phyloP scores from a whole-genome alignment of 257 asterid species.

The Ocimum tenuiflorum region DNA sequence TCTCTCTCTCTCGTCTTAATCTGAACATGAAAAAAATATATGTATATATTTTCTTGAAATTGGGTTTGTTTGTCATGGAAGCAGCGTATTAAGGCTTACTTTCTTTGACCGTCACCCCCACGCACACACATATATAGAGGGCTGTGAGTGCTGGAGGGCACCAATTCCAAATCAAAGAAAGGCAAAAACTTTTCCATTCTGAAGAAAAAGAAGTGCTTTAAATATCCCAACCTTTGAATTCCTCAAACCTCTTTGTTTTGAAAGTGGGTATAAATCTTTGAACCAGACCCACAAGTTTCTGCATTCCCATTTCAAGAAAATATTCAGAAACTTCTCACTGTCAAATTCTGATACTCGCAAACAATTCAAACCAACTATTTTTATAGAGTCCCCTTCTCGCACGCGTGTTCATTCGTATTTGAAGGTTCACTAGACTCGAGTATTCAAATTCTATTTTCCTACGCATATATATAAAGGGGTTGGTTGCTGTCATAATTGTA shows the following conservation, averaged over 20 bases:
- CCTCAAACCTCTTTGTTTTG: slow-evolving; percentile 38
- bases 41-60: neutral
- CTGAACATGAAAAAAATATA: neutral
- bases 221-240: slow-evolving; percentile 41
- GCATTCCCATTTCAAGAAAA: slow-evolving; percentile 28
- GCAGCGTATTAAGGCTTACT: slow-evolving; percentile 30
- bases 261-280: slow-evolving; percentile 30
- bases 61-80: neutral
- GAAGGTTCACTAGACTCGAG: slow-evolving; percentile 26
- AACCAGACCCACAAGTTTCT: slow-evolving; percentile 27
- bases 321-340: slow-evolving; percentile 22
- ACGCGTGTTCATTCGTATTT: slow-evolving; percentile 36
- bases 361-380: slow-evolving; percentile 17
- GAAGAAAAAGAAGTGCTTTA: neutral
- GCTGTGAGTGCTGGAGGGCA: slow-evolving; percentile 5
- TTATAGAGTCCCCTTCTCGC: slow-evolving; percentile 2
- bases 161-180: neutral
- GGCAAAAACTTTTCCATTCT: neutral
- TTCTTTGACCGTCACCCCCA: slow-evolving; percentile 44
- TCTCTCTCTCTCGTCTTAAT: too few species aligned
- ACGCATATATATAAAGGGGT: slow-evolving; percentile 16
- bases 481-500: slow-evolving; percentile 7
- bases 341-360: slow-evolving; percentile 14
- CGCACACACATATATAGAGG: neutral
- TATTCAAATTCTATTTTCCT: neutral